These are phyloP conservation scores for Plectranthus barbatus DNA, from an alignment of 257 asterid species.

Conservation along the genomic window DNA sequence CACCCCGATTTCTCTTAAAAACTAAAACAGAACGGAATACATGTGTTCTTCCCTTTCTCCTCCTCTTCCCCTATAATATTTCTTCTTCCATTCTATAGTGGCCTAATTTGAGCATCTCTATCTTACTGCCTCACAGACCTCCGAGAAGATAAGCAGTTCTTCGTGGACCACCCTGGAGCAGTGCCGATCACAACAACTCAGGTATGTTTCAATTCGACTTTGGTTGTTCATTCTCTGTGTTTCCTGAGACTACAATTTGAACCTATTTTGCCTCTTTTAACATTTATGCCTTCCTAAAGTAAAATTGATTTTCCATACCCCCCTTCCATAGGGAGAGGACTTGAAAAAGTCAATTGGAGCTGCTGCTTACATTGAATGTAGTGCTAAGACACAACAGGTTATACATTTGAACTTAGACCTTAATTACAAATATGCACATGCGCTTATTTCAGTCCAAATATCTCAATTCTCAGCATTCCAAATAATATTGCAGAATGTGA, in stretches of 20 bases:
- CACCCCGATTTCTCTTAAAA: too few species aligned
- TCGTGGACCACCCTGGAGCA: conserved; percentile 68
- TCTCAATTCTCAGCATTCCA: background rate
- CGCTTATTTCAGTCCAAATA: background rate
- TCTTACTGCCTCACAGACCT: conserved; percentile 44
- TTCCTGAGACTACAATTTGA: background rate
- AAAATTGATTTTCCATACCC: conserved; percentile 4
- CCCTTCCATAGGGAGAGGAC: conserved; percentile 55
- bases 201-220: conserved; percentile 25
- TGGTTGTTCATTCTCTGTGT: background rate
- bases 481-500: conserved; percentile 57
- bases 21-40: background rate
- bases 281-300: background rate
- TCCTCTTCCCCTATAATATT: background rate
- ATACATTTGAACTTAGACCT: background rate
- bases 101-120: background rate
- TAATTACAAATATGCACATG: background rate
- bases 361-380: conserved; percentile 64
- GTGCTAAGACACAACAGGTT: conserved; percentile 81
- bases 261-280: background rate
- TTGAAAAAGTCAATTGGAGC: conserved; percentile 65
- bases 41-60: background rate
- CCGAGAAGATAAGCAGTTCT: conserved; percentile 67
- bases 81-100: background rate
- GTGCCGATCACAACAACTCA: conserved; percentile 51